Base-by-base conservation (phyloP, 2,329 filamentous ascomycete species). In the Alternaria consortialis region DNA sequence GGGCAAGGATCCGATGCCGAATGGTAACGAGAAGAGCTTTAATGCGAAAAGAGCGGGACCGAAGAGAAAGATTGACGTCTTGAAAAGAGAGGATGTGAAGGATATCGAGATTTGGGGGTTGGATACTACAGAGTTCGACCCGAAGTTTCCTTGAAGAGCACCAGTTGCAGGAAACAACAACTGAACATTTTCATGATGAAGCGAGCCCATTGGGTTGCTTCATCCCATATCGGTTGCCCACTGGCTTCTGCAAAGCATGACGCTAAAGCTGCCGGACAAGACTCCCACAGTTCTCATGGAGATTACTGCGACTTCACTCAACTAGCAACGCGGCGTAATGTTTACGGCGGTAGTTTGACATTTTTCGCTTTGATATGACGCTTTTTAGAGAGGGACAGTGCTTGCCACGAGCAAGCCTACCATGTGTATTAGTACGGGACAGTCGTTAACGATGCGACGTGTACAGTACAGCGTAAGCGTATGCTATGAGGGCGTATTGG, bases 61-160 rank as follows among this genome's bases (percentile, higher is more conserved):
- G 1, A 60, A 72, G 8, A 60, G 76, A 40, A 70, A 70, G 17
- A 66, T 84, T 6, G 72, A 70, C 31, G 40, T 69, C 44, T 70
- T 78, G 2, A 67, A 64, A n/a, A 59, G 65, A 57, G 77, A 78
- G 5, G 79, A 75, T 40, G 80, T 82, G 1, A 71, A 75, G 47
- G 67, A 80, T 60, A 70, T 81, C 27, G 81, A 82, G 56, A 82
- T 84, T 44, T 84, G 80, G 80, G 75, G 77, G 1, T 63, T 82
- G 74, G 82, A 84, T 63, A 69, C 67, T 9, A 65, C 53, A 4
- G 73, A 77, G 46, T 77, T 78, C 53, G 73, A 77, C 37, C 63
- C 73, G 1, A 58, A 56, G 8, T 77, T 72, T 52, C 64, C 70
- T 39, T 75, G 62, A 73, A 27, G 29, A 25, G 20, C 5, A 4